Evolutionary conservation across 108 stramenopile species (phyloP), one percentile per base, ranked within the genome.

Genomic region (Cylindrotheca closterium): DNA sequence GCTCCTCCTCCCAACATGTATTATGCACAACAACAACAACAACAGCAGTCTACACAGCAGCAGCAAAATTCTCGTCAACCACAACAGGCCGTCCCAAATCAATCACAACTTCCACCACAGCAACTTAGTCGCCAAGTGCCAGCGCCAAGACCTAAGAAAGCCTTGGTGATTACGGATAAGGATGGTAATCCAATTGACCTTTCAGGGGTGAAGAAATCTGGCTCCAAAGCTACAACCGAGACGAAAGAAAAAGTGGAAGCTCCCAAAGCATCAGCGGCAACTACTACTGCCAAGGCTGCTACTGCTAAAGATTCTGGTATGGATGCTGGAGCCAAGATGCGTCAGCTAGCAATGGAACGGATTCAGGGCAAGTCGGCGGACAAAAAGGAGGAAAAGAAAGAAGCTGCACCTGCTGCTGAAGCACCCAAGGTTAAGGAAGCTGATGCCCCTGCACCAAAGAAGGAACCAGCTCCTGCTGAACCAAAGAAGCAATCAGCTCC

Each of bases 141-240:
- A n/a, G 61, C 59, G 2, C 69, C 77, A 21, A 53, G 65, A 19
- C 52, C 33, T 0, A 63, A 65, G 23, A 71, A 63, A 52, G 60
- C 61, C 59, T 55, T 78, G 2, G 56, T 71, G 47, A 72, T 71
- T 52, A 72, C 62, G 65, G 82, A 89, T 57, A 89, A 86, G 68
- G 26, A 74, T 54, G 88, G 87, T 1, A 88, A 88, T 51, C 73
- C 74, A 4, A 80, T 85, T 58, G 84, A 88, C 58, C 64, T 84
- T 26, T 26, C 55, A 27, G 37, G 67, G 21, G 33, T 58, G 25
- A 49, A 58, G 50, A 71, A 47, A 25, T 26, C 65, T 57, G 19
- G 26, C 4, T 23, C 55, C 29, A 31, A 69, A 4, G 50, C 73
- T 10, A 10, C 77, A 65, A 53, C 51, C 48, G 57, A 64, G 0